Percentiles rank a stretch among this genome's conserved stretches.
Evolutionary conservation across 495 filamentous ascomycete genomes (phyloP).

Genomic region (Tuber melanosporum): DNA sequence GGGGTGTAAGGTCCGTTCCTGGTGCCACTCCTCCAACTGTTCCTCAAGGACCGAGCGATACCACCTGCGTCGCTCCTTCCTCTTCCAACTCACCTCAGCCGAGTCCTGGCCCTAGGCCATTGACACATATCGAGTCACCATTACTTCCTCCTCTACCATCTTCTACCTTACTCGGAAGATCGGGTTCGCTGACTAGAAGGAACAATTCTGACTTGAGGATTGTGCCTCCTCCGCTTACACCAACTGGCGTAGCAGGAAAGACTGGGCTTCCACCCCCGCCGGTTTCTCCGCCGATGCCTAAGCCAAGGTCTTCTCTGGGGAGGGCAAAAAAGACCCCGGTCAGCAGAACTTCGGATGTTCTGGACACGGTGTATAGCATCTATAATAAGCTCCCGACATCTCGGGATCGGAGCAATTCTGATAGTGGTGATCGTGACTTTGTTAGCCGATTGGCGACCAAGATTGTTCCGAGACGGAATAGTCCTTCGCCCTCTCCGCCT

Average conservation of each 20-base stretch:
- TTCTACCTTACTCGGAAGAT: not conserved
- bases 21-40: not conserved
- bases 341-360: not conserved
- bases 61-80: not conserved
- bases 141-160: not conserved
- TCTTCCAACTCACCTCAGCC: not conserved
- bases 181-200: not conserved
- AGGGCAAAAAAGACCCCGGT: not conserved
- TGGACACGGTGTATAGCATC: slow-evolving; percentile 2
- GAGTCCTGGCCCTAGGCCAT: not conserved
- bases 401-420: not conserved
- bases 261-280: not conserved
- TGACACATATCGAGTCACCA: slow-evolving; percentile 3
- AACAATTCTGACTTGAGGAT: slow-evolving; percentile 5
- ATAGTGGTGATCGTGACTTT: not conserved
- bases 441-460: slow-evolving; percentile 1
- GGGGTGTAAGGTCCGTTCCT: not conserved
- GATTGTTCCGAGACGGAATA: slow-evolving; percentile 1
- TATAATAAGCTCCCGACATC: not conserved
- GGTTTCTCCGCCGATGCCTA: not conserved
- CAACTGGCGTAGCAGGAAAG: not conserved
- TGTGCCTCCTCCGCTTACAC: not conserved
- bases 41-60: not conserved
- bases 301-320: not conserved
- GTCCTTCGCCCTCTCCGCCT: not conserved